phyloP scores from a whole-genome alignment of 2,329 filamentous ascomycete genomes.

The Paecilomyces fulvus region DNA sequence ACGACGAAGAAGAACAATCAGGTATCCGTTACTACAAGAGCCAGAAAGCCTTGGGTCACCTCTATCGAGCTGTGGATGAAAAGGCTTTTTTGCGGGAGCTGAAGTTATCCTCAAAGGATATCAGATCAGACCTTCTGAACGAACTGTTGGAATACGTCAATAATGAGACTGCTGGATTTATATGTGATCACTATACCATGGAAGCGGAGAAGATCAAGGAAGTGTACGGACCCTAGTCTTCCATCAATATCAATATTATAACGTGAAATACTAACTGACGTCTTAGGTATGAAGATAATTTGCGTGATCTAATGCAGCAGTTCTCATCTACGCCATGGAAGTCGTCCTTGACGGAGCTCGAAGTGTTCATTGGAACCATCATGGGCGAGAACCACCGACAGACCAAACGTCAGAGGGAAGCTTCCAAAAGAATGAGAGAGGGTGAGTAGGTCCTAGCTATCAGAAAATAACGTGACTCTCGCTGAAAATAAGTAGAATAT shows the following conservation, averaged over 20 bases:
- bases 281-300: conserved; percentile 42
- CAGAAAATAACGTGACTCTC: neutral
- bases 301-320: conserved; percentile 18
- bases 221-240: conserved; percentile 11
- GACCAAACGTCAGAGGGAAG: conserved; percentile 13
- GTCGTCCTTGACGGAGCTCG: conserved; percentile 40
- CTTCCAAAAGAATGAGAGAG: conserved; percentile 14
- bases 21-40: conserved; percentile 56
- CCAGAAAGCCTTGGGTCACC: conserved; percentile 56
- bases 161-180: conserved; percentile 14
- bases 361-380: conserved; percentile 52
- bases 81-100: conserved; percentile 39
- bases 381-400: conserved; percentile 25
- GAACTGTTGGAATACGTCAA: conserved; percentile 6
- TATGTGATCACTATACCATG: conserved; percentile 14
- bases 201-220: conserved; percentile 9
- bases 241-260: neutral
- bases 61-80: conserved; percentile 69
- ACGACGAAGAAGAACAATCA: conserved; percentile 14
- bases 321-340: conserved; percentile 41
- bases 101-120: neutral
- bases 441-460: conserved; percentile 8
- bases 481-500: conserved; percentile 5
- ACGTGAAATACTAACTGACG: conserved; percentile 4
- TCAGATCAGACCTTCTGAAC: neutral